A percentile compares a stretch with the other conserved stretches of the same genome.
Conservation (phyloP, 2,329 filamentous ascomycete species). For the Paradendryphiella salina region DNA sequence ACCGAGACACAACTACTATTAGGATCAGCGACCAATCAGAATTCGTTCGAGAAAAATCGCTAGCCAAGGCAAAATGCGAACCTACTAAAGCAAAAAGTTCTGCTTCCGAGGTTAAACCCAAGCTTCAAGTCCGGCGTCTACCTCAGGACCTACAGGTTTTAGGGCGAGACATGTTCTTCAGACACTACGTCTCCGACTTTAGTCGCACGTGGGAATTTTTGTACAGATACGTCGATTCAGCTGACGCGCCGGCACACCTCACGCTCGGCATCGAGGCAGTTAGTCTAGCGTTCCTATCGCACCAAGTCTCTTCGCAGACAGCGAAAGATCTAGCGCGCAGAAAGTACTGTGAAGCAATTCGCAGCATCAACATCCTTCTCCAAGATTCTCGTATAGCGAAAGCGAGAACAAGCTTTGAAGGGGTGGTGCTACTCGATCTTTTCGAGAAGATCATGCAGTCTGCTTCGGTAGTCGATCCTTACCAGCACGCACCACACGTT, state of each 20-base stretch:
- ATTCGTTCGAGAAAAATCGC: conserved; percentile 20
- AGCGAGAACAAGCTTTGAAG: conserved; percentile 23
- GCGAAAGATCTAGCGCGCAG: conserved; percentile 22
- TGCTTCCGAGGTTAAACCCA: not conserved
- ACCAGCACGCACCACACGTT: conserved; percentile 29
- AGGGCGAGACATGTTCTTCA: conserved; percentile 31
- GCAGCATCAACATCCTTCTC: conserved; percentile 23
- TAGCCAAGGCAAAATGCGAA: not conserved
- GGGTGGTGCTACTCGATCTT: conserved; percentile 31
- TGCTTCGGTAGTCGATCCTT: conserved; percentile 2
- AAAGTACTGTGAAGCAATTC: conserved; percentile 34
- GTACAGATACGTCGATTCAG: conserved; percentile 18
- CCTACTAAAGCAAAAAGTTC: not conserved
- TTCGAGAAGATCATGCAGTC: conserved; percentile 35
- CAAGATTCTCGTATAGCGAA: conserved; percentile 19
- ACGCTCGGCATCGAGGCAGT: conserved; percentile 34
- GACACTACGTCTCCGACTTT: conserved; percentile 33
- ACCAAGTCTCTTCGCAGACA: conserved; percentile 21
- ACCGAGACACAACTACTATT: conserved; percentile 29
- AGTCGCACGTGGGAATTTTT: conserved; percentile 31
- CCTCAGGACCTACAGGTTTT: conserved; percentile 23
- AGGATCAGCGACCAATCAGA: conserved; percentile 34
- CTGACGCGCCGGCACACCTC: conserved; percentile 24
- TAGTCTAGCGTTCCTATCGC: conserved; percentile 34
- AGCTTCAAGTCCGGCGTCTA: conserved; percentile 16